Base-by-base conservation (phyloP, 768 basidiomycete species). In the Boletales sp. region DNA sequence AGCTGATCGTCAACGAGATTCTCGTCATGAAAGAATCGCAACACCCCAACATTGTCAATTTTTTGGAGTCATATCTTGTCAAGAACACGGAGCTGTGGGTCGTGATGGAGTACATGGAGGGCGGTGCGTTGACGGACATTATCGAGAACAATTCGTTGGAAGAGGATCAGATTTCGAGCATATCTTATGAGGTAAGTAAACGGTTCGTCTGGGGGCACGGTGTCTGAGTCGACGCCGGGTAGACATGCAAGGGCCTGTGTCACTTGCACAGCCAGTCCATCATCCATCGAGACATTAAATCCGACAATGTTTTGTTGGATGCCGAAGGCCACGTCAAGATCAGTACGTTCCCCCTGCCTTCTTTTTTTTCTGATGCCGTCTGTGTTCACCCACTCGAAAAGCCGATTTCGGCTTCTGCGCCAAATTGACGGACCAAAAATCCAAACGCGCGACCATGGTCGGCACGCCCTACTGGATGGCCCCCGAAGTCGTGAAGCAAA, bases 401-500 rank as follows among this genome's bases (percentile, higher is more conserved):
- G 94, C 94, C 62, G 94, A 95, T 66, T 97, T 97, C 63, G 94
- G 94, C 40, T 97, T 95, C 75, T 95, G 92, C 57, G 94, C 94
- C 50, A 94, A 95, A 67, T 77, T 97, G 27, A 94, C 94, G 1
- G 93, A 94, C 61, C 90, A 95, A 71, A 97, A 95, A 68, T 94
- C 90, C 37, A 95, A 95, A 70, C 88, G 94, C 45, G 93, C 93
- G 29, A 95, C 93, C n/a, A 95, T 95, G 94, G 93, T 97, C 5
- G 94, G 94, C 31, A 95, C 93, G 11, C 94, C 94, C 1, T 95
- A 95, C 70, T 95, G 94, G 94, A 97, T 97, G 94, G 94, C 94
- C 3, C 94, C 94, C n/a, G 94, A 97, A 68, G 92, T 97, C 45
- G 93, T 97, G 61, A 94, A 93, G 72, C 90, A 94, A 67, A 94